phyloP scores from a whole-genome alignment of 208 protist genomes.

The Blechomonas ayalai region DNA sequence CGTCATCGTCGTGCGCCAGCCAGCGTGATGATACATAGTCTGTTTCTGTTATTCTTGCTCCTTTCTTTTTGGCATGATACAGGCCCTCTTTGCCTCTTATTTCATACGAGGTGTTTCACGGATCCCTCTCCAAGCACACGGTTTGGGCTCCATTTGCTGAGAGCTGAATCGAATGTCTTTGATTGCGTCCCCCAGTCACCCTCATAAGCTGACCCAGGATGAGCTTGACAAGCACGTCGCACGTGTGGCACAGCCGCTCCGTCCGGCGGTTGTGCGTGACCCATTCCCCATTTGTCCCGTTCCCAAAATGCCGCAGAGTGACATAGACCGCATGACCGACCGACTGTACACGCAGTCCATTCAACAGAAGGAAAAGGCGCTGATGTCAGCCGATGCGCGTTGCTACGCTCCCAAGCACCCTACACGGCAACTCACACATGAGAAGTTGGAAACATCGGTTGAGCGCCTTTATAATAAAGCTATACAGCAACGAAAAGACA shows the following conservation, averaged over 20 bases:
- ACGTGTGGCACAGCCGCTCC: conserved; percentile 25
- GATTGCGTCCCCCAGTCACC: no score
- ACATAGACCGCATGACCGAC: conserved; percentile 54
- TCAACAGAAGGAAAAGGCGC: conserved; percentile 18
- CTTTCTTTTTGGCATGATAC: no score
- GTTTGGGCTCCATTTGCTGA: no score
- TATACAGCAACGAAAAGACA: conserved; percentile 19
- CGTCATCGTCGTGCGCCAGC: no score
- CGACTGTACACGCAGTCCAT: conserved; percentile 58
- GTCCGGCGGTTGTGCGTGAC: conserved; percentile 19
- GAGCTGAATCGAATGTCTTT: no score
- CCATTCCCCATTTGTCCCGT: conserved; percentile 64
- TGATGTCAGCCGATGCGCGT: conserved; percentile 16
- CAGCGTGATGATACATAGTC: no score
- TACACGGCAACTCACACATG: conserved; percentile 1
- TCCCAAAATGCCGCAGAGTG: conserved; percentile 24
- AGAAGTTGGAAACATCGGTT: conserved; percentile 33
- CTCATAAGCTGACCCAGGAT: conserved; percentile 20
- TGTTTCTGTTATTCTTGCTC: no score
- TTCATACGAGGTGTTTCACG: no score
- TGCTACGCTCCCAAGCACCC: background rate
- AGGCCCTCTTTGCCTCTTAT: no score
- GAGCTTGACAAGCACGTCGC: conserved; percentile 56
- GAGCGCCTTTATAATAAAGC: conserved; percentile 42
- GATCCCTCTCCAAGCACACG: no score